A percentile compares a stretch with the other conserved stretches of the same genome.
Evolutionary conservation across 257 asterid species (phyloP).

Genomic region (Primulina huaijiensis): DNA sequence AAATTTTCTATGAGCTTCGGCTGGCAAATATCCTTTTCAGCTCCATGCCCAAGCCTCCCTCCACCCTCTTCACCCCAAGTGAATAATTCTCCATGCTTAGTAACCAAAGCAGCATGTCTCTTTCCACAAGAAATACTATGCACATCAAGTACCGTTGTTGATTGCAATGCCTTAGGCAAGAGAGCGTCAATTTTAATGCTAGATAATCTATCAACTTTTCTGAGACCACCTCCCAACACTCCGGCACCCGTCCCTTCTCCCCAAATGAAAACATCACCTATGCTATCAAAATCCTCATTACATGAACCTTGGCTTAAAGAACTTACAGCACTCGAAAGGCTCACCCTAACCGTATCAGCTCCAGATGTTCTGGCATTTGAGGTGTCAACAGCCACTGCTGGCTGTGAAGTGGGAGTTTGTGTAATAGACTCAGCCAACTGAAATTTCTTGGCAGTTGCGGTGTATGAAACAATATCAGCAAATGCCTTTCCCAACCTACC

Average conservation of each 20-base stretch:
- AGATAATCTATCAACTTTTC: constrained; percentile 30
- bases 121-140: constrained; percentile 56
- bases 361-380: constrained; percentile 38
- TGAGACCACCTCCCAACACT: constrained; percentile 44
- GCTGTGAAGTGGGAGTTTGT: constrained; percentile 37
- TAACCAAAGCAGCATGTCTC: constrained; percentile 52
- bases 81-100: constrained; percentile 58
- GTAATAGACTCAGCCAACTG: constrained; percentile 37
- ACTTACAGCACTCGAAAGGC: constrained; percentile 54
- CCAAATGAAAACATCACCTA: constrained; percentile 55
- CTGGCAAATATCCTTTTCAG: constrained; percentile 38
- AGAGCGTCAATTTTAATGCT: constrained; percentile 37
- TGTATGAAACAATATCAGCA: constrained; percentile 46
- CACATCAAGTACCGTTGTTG: constrained; percentile 50
- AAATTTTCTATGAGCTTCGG: constrained; percentile 52
- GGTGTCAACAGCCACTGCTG: constrained; percentile 31
- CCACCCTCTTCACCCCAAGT: constrained; percentile 75
- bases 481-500: constrained; percentile 56
- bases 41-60: constrained; percentile 76
- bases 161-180: constrained; percentile 57
- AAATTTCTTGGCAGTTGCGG: constrained; percentile 33
- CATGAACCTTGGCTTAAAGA: constrained; percentile 56
- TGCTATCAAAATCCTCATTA: constrained; percentile 41
- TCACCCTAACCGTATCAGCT: constrained; percentile 39
- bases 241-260: constrained; percentile 67